phyloP scores from a whole-genome alignment of 169 alveolate genomes.

The Amoebophrya sp. region DNA sequence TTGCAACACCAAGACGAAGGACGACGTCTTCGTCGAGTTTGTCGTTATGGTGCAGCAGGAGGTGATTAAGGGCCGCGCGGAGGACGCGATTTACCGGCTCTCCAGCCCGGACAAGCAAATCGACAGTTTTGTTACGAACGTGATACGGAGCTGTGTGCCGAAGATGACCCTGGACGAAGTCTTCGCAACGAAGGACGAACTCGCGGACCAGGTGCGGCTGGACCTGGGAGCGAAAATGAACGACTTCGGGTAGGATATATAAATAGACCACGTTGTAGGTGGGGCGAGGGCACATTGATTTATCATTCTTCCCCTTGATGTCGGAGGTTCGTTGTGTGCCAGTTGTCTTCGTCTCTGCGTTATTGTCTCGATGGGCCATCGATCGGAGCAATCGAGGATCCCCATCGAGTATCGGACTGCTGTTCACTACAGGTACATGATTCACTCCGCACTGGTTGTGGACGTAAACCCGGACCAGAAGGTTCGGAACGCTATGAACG shows the following conservation, averaged over 20 bases:
- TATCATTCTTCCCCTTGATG: too few species aligned
- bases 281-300: too few species aligned
- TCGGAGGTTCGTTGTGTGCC: too few species aligned
- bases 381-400: too few species aligned
- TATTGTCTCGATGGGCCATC: too few species aligned
- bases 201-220: background rate
- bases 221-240: background rate
- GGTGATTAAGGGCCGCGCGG: background rate
- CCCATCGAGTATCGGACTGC: too few species aligned
- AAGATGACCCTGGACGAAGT: conserved; percentile 7
- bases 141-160: conserved; percentile 1
- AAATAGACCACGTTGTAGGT: too few species aligned
- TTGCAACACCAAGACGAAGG: conserved; percentile 9
- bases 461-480: conserved; percentile 4
- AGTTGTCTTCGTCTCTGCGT: too few species aligned
- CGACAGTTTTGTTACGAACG: background rate
- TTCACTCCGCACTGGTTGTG: background rate
- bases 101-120: conserved; percentile 6
- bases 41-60: conserved; percentile 13
- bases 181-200: background rate
- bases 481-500: conserved; percentile 17
- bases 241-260: background rate
- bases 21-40: conserved; percentile 13
- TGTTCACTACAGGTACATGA: too few species aligned
- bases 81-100: conserved; percentile 16